phyloP scores from a whole-genome alignment of 2,329 filamentous ascomycete species.

The Aspergillus quadricinctus region DNA sequence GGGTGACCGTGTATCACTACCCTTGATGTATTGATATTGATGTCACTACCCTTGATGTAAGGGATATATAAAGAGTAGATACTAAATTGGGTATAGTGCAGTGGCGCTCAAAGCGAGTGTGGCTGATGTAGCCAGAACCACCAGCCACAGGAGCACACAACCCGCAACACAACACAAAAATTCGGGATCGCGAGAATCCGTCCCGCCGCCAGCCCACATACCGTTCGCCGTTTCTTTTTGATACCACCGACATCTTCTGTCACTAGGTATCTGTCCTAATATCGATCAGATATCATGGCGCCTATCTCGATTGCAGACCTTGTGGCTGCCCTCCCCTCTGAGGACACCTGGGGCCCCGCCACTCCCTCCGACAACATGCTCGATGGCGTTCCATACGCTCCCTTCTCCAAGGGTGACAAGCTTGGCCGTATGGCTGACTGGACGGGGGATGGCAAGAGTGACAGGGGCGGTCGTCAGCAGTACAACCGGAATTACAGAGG shows the following conservation, averaged over 20 bases:
- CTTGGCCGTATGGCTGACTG: slow-evolving; percentile 98
- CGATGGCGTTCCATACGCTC: slow-evolving; percentile 92
- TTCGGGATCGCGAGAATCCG: slow-evolving; percentile 8
- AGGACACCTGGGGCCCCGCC: slow-evolving; percentile 82
- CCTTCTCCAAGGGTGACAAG: slow-evolving; percentile 98
- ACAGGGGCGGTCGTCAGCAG: slow-evolving; percentile 74
- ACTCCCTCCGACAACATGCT: slow-evolving; percentile 81
- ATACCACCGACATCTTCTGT: neutral
- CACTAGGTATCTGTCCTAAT: neutral
- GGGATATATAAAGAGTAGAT: no score
- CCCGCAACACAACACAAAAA: slow-evolving; percentile 24
- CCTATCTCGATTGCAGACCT: slow-evolving; percentile 59
- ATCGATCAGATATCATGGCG: slow-evolving; percentile 39
- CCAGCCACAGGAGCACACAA: slow-evolving; percentile 9
- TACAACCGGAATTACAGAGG: slow-evolving; percentile 94
- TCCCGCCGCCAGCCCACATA: slow-evolving; percentile 10
- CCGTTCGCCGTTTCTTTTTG: neutral
- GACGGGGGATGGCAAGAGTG: slow-evolving; percentile 80
- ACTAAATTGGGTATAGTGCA: neutral
- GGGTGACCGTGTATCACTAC: no score
- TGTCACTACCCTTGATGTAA: no score
- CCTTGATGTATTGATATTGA: no score
- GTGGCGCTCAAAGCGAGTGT: neutral
- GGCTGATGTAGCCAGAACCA: slow-evolving; percentile 7
- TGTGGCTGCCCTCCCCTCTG: slow-evolving; percentile 66